Evolutionary conservation across 768 basidiomycete species (phyloP).

Genomic region (Boletus rubescentipes): DNA sequence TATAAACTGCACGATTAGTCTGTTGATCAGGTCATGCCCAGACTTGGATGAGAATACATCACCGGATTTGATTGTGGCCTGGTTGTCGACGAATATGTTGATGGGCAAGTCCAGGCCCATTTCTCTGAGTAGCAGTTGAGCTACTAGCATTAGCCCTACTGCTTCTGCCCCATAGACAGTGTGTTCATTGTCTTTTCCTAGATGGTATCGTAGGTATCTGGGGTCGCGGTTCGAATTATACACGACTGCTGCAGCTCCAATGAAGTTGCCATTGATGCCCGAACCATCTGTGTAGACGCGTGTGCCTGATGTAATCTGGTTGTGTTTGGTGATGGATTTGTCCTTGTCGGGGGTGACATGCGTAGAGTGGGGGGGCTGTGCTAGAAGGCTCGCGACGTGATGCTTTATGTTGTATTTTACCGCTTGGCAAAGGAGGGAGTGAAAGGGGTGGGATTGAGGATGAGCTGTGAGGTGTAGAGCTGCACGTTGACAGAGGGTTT

Average conservation of each 20-base stretch:
- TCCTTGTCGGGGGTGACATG: not conserved
- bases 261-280: not conserved
- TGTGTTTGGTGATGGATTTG: not conserved
- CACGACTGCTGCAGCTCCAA: not conserved
- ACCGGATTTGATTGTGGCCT: conserved; percentile 1
- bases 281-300: not conserved
- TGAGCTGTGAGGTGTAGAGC: not conserved
- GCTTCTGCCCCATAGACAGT: not conserved
- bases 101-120: not conserved
- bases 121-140: not conserved
- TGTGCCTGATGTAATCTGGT: not conserved
- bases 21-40: not conserved
- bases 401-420: not conserved
- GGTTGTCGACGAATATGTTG: not conserved
- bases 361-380: not conserved
- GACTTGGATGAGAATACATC: not conserved
- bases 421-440: not conserved
- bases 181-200: not conserved
- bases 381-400: not conserved
- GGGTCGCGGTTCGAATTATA: rapidly evolving
- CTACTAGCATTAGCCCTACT: not conserved
- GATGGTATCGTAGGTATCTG: not conserved
- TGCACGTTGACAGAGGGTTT: not conserved
- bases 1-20: not conserved
- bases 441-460: not conserved